Evolutionary conservation across 78 protist genomes (phyloP).

Genomic region (Dictyostelium brefeldianum): DNA sequence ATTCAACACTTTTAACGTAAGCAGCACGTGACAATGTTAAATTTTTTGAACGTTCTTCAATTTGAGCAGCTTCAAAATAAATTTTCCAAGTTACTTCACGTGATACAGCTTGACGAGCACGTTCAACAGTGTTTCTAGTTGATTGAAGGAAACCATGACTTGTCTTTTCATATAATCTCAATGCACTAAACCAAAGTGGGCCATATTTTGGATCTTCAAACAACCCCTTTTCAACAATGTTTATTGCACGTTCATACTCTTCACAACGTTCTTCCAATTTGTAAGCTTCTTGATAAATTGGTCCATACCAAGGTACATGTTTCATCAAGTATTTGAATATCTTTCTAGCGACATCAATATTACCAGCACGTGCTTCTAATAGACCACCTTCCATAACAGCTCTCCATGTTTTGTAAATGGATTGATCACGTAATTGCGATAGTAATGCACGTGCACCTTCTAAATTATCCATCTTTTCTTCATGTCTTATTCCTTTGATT

Average conservation of each 20-base stretch:
- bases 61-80: conserved; percentile 93
- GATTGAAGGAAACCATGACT: conserved; percentile 54
- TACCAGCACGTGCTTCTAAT: conserved; percentile 93
- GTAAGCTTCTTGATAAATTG: conserved; percentile 93
- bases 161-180: conserved; percentile 86
- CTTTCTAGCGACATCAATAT: conserved; percentile 83
- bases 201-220: conserved; percentile 88
- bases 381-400: conserved; percentile 94
- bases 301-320: conserved; percentile 94
- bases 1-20: conserved; percentile 81
- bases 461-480: conserved; percentile 88
- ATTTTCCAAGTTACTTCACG: conserved; percentile 95
- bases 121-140: conserved; percentile 68
- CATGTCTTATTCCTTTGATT: conserved; percentile 85
- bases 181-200: conserved; percentile 91
- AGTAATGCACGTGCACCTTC: conserved; percentile 86
- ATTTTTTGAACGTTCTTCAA: conserved; percentile 90
- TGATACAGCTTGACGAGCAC: conserved; percentile 86
- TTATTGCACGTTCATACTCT: conserved; percentile 82
- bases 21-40: conserved; percentile 75
- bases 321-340: conserved; percentile 91
- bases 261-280: conserved; percentile 89
- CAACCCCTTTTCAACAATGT: conserved; percentile 87
- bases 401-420: conserved; percentile 92
- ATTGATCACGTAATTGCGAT: conserved; percentile 64